A percentile compares a stretch with the other conserved stretches of the same genome.
Conservation (phyloP, 371 early-diverging fungal genomes). For the Sporodiniella umbellata region DNA sequence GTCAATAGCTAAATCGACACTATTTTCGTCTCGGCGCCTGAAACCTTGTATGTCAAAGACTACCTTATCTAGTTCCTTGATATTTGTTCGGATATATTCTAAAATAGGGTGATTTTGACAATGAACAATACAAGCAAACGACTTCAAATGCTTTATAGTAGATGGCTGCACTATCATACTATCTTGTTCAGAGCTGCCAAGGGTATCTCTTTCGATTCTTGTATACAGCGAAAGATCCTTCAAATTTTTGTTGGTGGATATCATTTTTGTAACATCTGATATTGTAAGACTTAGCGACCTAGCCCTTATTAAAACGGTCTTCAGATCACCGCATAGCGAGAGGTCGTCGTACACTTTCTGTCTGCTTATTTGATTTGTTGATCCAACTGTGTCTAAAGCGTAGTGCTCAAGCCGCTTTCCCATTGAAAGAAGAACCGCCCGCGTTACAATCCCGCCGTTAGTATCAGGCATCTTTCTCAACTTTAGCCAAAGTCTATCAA, state of each 20-base stretch:
- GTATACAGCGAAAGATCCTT: neutral
- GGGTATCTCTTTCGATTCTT: neutral
- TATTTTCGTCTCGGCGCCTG: neutral
- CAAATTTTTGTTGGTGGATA: neutral
- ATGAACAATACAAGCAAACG: too few relatives aligned
- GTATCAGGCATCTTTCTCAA: slow-evolving; percentile 1
- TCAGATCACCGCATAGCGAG: neutral
- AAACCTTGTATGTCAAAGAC: neutral
- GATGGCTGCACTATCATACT: too few relatives aligned
- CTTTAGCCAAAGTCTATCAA: neutral
- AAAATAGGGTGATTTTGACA: too few relatives aligned
- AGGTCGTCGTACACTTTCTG: neutral
- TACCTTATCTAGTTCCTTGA: neutral
- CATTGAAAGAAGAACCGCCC: neutral
- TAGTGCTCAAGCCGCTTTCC: neutral
- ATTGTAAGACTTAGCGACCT: too few relatives aligned
- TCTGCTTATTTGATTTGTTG: neutral
- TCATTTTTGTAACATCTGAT: neutral
- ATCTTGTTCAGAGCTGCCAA: too few relatives aligned
- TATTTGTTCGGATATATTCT: neutral
- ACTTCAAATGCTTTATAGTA: too few relatives aligned
- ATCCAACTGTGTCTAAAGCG: neutral
- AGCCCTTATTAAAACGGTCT: too few relatives aligned
- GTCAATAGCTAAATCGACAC: neutral
- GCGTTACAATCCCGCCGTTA: neutral